Base-by-base conservation (phyloP, 306 rosid species). In the Adenanthera pavonina region DNA sequence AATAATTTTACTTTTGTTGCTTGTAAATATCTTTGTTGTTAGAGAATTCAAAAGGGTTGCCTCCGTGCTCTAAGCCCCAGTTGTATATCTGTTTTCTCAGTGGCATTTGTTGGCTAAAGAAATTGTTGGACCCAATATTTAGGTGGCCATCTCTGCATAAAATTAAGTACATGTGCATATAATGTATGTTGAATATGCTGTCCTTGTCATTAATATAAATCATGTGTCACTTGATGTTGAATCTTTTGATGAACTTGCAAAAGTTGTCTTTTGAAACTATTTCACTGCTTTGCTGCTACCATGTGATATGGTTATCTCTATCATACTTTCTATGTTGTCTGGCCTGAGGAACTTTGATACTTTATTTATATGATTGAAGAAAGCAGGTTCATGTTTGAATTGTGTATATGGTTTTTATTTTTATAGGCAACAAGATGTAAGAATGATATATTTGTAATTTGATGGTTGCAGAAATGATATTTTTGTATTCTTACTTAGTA, bases 401-500 rank as follows among this genome's bases (percentile, higher is more conserved):
- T 12, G 59, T 67, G 17, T 76, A 34, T 12, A 46, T 60, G 46
- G 20, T 79, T 67, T 35, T 61, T 70, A 46, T 61, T 72, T 84
- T 83, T 84, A 59, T 92, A 92, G 98, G 90, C 99, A 93, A 80
- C 98, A 92, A 83, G 99, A 95, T 83, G 97, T 95, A 65, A 90
- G 98, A 83, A 25, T 25, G 30, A 25, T 25, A 62, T 73, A 77
- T 57, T 76, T 69, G 56, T 71, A 75, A 57, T 75, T 78, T 11
- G 66, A 60, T 81, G 83, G 80, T 83, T 83, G 93, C 79, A 95
- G 99, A 92, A 64, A 44, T 85, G 99, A 95, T 86, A 91, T 93
- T 84, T 95, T 95, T 78, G 99, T 95, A 78, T 95, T 95, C 87
- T 89, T 95, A 83, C 85, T 95, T 79, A 95, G 99, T 86, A 95